These are phyloP conservation scores for Globisporangium abappressorium DNA, from an alignment of 352 stramenopile species.

Conservation along the genomic window DNA sequence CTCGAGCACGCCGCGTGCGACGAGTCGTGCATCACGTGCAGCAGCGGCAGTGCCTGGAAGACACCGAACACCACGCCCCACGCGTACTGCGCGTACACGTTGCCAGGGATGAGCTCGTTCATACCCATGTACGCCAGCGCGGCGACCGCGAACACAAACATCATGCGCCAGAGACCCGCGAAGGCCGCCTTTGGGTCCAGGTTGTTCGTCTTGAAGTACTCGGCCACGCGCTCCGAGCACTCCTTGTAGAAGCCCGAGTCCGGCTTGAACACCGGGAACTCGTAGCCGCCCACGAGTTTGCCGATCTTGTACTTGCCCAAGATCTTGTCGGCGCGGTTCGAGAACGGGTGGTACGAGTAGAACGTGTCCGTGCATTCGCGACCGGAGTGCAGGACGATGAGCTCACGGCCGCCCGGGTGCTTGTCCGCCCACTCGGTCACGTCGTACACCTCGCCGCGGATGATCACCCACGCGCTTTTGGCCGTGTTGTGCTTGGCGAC, in stretches of 20 bases:
- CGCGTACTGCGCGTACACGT: slow-evolving; percentile 58
- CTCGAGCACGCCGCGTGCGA: slow-evolving; percentile 89
- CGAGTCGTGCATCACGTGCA: slow-evolving; percentile 93
- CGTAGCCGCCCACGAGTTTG: slow-evolving; percentile 63
- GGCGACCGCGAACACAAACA: slow-evolving; percentile 66
- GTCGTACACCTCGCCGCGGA: slow-evolving; percentile 92
- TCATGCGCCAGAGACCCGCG: slow-evolving; percentile 86
- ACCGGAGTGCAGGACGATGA: slow-evolving; percentile 76
- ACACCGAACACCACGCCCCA: slow-evolving; percentile 85
- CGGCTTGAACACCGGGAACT: slow-evolving; percentile 90
- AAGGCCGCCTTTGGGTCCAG: slow-evolving; percentile 82
- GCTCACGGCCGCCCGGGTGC: slow-evolving; percentile 79
- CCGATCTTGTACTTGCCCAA: slow-evolving; percentile 86
- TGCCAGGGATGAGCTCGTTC: slow-evolving; percentile 58
- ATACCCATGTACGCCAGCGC: slow-evolving; percentile 73
- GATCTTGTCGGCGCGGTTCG: slow-evolving; percentile 75
- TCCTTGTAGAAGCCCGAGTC: slow-evolving; percentile 91
- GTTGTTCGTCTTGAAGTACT: slow-evolving; percentile 91
- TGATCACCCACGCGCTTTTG: slow-evolving; percentile 96
- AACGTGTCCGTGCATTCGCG: slow-evolving; percentile 89
- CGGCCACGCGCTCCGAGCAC: slow-evolving; percentile 70
- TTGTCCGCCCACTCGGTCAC: slow-evolving; percentile 87
- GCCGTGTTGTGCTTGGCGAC: slow-evolving; percentile 95
- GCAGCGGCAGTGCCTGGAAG: slow-evolving; percentile 85
- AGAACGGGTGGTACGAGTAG: slow-evolving; percentile 90